Conservation (phyloP, 257 asterid genomes). For the Petunia axillaris region DNA sequence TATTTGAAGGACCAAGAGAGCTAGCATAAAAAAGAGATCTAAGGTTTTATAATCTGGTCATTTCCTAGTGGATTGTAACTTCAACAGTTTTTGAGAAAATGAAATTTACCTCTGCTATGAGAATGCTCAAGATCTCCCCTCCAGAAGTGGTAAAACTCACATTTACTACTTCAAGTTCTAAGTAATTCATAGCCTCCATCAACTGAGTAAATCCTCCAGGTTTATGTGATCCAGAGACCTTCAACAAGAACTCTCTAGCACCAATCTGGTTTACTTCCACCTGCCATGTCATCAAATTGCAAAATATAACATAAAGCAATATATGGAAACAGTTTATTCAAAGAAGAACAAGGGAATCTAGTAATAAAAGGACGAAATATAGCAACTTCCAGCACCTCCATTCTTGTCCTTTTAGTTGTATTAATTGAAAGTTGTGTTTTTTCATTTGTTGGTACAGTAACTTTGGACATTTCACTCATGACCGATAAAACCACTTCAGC, state of each 20-base stretch:
- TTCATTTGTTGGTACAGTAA: conserved; percentile 10
- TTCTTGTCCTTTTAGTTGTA: not conserved
- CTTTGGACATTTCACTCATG: conserved; percentile 27
- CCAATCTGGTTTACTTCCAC: conserved; percentile 72
- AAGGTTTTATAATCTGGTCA: not conserved
- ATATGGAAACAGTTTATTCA: no score
- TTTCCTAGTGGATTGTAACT: not conserved
- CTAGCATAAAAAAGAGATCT: not conserved
- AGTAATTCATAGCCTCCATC: conserved; percentile 58
- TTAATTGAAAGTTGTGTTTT: not conserved
- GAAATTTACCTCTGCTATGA: conserved; percentile 60
- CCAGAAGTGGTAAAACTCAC: conserved; percentile 60
- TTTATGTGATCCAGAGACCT: conserved; percentile 47
- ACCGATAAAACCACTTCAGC: conserved; percentile 32
- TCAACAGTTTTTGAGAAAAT: not conserved
- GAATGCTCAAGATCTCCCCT: conserved; percentile 50
- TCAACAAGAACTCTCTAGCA: conserved; percentile 53
- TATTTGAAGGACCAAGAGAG: not conserved
- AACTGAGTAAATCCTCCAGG: conserved; percentile 55
- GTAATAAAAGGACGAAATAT: not conserved
- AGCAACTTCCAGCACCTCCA: not conserved
- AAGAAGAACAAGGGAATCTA: not conserved
- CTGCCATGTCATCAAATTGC: conserved; percentile 42
- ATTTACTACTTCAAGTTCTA: conserved; percentile 64
- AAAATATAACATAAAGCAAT: no score